These are phyloP conservation scores for Taxawa tesnikishii DNA, from an alignment of 2,329 filamentous ascomycete species.

Conservation along the genomic window DNA sequence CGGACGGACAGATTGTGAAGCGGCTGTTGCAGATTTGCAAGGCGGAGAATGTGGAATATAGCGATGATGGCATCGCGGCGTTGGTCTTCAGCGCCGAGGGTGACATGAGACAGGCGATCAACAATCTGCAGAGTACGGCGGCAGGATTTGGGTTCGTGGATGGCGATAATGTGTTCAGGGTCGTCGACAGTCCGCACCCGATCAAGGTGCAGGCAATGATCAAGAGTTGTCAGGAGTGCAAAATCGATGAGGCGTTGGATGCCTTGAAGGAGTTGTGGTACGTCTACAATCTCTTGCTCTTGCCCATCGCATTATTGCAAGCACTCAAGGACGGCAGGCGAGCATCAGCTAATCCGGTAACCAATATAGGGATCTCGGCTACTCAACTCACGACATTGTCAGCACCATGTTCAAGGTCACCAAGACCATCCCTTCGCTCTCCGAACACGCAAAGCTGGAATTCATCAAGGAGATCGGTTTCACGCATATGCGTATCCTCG, in stretches of 20 bases:
- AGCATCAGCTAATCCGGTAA: conserved; percentile 8
- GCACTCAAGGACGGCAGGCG: too few species aligned
- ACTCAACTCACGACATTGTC: conserved; percentile 98
- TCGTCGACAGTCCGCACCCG: conserved; percentile 92
- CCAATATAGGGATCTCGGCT: conserved; percentile 60
- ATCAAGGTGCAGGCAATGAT: conserved; percentile 99
- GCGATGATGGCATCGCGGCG: conserved; percentile 88
- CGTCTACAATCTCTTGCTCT: conserved; percentile 9
- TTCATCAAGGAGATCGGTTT: conserved; percentile 95
- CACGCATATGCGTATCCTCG: conserved; percentile 98
- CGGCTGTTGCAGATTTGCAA: conserved; percentile 84
- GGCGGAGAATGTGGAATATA: conserved; percentile 80
- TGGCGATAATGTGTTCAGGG: conserved; percentile 94
- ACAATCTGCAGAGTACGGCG: conserved; percentile 87
- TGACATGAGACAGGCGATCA: conserved; percentile 98
- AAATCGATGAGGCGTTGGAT: conserved; percentile 78
- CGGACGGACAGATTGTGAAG: conserved; percentile 85
- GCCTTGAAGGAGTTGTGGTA: conserved; percentile 80
- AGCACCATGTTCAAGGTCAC: conserved; percentile 99
- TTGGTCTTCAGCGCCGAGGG: conserved; percentile 94
- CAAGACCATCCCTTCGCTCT: conserved; percentile 83
- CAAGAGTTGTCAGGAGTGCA: conserved; percentile 88
- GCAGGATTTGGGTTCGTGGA: conserved; percentile 96
- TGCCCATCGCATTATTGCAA: neutral
- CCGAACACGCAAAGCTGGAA: conserved; percentile 89